phyloP scores from a whole-genome alignment of 306 rosid species.

The Mimosa bimucronata region DNA sequence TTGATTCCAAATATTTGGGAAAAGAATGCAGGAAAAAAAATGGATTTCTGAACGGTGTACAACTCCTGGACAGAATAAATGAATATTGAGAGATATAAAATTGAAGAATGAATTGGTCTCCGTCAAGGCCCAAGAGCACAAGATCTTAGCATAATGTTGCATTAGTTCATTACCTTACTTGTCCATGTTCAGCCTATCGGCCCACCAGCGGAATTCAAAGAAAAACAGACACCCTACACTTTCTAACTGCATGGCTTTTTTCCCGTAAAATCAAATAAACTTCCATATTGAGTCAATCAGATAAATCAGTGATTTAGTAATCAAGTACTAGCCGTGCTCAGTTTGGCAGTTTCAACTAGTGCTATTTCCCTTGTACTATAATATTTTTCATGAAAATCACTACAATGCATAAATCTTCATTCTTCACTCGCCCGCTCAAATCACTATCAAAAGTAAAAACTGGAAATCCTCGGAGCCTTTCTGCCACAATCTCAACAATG shows the following conservation, averaged over 20 bases:
- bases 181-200: background rate
- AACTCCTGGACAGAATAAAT: background rate
- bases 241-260: background rate
- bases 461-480: background rate
- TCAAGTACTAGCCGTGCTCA: background rate
- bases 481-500: slow-evolving; percentile 3
- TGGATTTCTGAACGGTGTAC: background rate
- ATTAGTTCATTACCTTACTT: background rate
- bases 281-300: background rate
- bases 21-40: background rate
- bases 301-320: background rate
- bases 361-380: slow-evolving; percentile 2
- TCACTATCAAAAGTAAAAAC: background rate
- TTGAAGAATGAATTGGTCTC: background rate
- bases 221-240: background rate
- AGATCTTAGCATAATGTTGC: background rate
- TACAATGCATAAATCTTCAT: slow-evolving; percentile 14
- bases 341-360: background rate
- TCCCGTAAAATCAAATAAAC: background rate
- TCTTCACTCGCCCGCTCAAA: background rate
- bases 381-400: slow-evolving; percentile 22
- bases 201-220: background rate
- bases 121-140: background rate
- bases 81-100: background rate
- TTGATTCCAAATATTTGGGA: background rate